Base-by-base conservation (phyloP, 768 basidiomycete genomes). In the Mycena galopus region DNA sequence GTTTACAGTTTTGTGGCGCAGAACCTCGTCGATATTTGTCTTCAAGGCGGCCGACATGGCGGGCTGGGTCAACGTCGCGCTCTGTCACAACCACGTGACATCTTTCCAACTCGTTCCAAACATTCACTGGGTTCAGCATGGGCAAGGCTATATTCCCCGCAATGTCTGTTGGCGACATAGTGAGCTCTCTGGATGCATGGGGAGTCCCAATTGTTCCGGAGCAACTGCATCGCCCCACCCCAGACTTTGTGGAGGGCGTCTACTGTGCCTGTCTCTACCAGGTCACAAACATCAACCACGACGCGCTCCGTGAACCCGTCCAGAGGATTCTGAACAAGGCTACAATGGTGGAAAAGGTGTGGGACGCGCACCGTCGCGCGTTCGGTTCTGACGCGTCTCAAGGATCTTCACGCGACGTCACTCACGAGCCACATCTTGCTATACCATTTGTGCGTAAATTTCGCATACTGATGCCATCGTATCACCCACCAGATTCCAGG, bases 201-300 rank as follows among this genome's bases (percentile, higher is more conserved):
- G 91, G 90, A 2, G 84, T 94, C 33, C 83, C 88, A 10, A 86
- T 94, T 37, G 90, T 87, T 74, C 86, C 87, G 56, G 91, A 93
- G 62, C 92, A 94, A 73, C 90, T 96, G 51, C 78, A 86, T 51
- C 86, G 87, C 21, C 94, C 94, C 1, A 89, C 89, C 1, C 77
- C 90, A 0, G 93, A 94, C 51, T 93, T 94, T 74, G 92, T 95
- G 33, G 86, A 91, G 42, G 85, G 83, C 62, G 88, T 95, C 23
- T 95, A 93, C 81, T 86, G 84, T 69, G 89, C 91, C 10, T 93
- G 93, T 78, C 86, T 96, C 50, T 87, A 92, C 50, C 91, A 93
- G 76, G 89, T 94, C 68, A 92, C 92, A 7, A 87, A 88, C 62
- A 84, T 96, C 65, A 86, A 85, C 33, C 86, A 88, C 37, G 90